Base-by-base conservation (phyloP, 1,284 basidiomycete species). In the Anthracocystis walkeri region DNA sequence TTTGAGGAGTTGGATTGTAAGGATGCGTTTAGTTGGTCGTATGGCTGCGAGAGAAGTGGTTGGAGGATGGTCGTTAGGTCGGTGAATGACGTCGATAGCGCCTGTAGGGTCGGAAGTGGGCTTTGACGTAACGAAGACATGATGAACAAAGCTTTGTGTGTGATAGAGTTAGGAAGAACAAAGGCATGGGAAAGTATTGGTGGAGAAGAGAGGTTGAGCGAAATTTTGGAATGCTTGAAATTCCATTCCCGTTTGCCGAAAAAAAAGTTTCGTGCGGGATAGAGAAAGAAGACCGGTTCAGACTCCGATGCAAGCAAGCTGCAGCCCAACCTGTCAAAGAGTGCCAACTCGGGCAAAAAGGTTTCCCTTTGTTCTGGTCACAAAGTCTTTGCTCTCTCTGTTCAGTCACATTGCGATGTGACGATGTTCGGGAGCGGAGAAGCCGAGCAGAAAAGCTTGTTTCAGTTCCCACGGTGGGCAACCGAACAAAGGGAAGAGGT, bases 261-360 rank as follows among this genome's bases (percentile, higher is more conserved):
- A 49, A 53, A 29, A 45, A 52, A 12, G 45, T 58, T 57, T 57
- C 68, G 68, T 21, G 40, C 68, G 68, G n/a, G n/a, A 62, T 54
- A 55, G 33, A 21, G n/a, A 27, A n/a, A 14, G 11, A 41, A 38
- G 16, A 29, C 11, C 10, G 44, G 25, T 20, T n/a, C n/a, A 16
- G 38, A 71, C 68, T 62, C 62, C 68, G 62, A 71, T 46, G 62
- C 62, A 53, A 11, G 40, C 54, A 35, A 44, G 35, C 54, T 70
- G 58, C 63, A 71, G 55, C 62, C 68, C 59, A 71, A 58, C 35
- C 68, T 71, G 68, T 71, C 68, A 71, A 71, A 65, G 20, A 61
- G 50, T 55, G 68, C 68, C 16, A 29, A 40, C 11, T 21, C 31
- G 12, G 54, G 41, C 8, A 31, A 25, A 27, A 21, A 33, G 38